These are phyloP conservation scores for Pseudocercospora ulei DNA, from an alignment of 2,329 filamentous ascomycete genomes.

Conservation along the genomic window DNA sequence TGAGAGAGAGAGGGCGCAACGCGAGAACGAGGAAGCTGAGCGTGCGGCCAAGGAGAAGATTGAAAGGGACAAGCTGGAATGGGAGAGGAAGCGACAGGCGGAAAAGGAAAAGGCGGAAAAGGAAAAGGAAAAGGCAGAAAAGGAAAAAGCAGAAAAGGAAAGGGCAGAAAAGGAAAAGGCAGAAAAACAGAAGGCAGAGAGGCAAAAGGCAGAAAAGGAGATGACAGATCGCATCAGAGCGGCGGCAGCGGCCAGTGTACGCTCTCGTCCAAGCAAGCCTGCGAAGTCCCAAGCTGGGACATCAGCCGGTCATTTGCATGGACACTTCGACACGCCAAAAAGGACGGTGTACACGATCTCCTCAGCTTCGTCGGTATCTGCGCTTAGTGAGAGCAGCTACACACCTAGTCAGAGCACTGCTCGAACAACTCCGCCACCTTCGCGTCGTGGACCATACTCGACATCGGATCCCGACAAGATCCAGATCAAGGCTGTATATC, in stretches of 20 bases:
- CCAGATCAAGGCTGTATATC: slow-evolving; percentile 83
- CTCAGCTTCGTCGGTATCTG: slow-evolving; percentile 34
- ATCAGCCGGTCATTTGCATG: slow-evolving; percentile 47
- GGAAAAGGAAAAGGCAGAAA: slow-evolving; percentile 36
- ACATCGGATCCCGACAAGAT: slow-evolving; percentile 94
- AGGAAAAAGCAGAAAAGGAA: slow-evolving; percentile 33
- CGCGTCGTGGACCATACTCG: slow-evolving; percentile 65
- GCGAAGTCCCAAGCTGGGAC: slow-evolving; percentile 52
- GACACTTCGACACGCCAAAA: slow-evolving; percentile 30
- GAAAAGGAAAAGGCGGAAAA: slow-evolving; percentile 22
- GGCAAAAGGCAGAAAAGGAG: slow-evolving; percentile 18
- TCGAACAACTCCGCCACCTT: slow-evolving; percentile 69
- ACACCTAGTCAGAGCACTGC: slow-evolving; percentile 74
- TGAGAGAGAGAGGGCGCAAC: slow-evolving; percentile 33
- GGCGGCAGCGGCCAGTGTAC: slow-evolving; percentile 30
- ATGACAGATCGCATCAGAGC: slow-evolving; percentile 24
- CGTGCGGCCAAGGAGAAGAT: slow-evolving; percentile 32
- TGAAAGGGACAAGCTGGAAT: slow-evolving; percentile 37
- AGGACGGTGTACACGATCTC: slow-evolving; percentile 43
- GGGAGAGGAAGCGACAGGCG: slow-evolving; percentile 32
- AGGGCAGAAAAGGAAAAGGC: slow-evolving; percentile 38
- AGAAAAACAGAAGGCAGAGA: slow-evolving; percentile 25
- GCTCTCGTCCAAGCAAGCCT: slow-evolving; percentile 19
- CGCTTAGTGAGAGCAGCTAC: slow-evolving; percentile 77
- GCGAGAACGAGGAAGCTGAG: slow-evolving; percentile 38